These are phyloP conservation scores for Metarhizium anisopliae DNA, from an alignment of 2,329 filamentous ascomycete species.

Conservation along the genomic window DNA sequence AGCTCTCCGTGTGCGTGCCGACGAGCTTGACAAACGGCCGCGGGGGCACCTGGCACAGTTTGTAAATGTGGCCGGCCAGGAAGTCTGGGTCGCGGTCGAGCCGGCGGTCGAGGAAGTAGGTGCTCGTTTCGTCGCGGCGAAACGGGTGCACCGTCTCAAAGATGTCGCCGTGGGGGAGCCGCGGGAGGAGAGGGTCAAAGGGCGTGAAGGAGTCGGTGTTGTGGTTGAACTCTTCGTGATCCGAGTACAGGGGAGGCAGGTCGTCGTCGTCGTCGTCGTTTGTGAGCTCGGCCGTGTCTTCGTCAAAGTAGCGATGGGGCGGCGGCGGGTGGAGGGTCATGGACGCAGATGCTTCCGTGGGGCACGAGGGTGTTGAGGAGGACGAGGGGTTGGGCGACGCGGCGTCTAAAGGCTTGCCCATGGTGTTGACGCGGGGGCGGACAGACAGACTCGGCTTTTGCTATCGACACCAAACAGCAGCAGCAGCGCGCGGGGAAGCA, in stretches of 20 bases:
- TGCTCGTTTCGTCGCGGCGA: constrained; percentile 21
- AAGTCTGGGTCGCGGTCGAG: constrained; percentile 35
- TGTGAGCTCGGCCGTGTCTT: constrained; percentile 25
- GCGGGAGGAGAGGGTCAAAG: constrained; percentile 17
- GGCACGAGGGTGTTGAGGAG: constrained; percentile 8
- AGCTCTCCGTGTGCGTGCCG: constrained; percentile 35
- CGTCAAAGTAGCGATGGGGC: constrained; percentile 24
- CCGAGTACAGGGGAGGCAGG: constrained; percentile 36
- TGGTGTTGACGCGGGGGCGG: no score
- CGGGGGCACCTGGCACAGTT: constrained; percentile 39
- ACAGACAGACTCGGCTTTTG: no score
- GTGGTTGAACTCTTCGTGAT: constrained; percentile 19
- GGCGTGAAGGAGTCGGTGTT: constrained; percentile 5
- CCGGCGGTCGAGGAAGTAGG: constrained; percentile 33
- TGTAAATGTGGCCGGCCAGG: constrained; percentile 34
- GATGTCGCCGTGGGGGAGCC: constrained; percentile 7
- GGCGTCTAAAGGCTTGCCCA: constrained; percentile 17
- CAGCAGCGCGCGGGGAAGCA: no score
- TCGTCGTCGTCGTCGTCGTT: constrained; percentile 32
- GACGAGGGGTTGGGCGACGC: constrained; percentile 9
- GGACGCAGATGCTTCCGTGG: constrained; percentile 18
- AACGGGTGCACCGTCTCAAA: constrained; percentile 16
- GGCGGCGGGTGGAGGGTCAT: constrained; percentile 14
- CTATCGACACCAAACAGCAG: no score
- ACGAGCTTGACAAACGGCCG: constrained; percentile 42